Base-by-base conservation (phyloP, 176 grass and related monocot species). In the Phyllostachys edulis region DNA sequence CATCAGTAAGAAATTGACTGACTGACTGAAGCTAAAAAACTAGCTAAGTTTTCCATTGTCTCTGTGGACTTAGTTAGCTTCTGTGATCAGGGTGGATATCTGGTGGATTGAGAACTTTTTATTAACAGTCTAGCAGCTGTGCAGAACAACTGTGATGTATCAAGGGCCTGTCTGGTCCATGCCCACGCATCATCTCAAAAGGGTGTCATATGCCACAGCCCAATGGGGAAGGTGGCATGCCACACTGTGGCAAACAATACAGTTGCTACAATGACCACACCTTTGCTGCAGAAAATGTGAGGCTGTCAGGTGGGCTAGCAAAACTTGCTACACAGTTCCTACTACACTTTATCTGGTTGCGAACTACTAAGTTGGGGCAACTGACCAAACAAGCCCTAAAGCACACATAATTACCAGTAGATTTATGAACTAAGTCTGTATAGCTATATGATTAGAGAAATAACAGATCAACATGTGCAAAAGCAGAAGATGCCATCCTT, bases 401-500 rank as follows among this genome's bases (percentile, higher is more conserved):
- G 4, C 61, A 75, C 12, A 83, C 16, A 40, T 50, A 70, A 64
- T 74, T 44, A 55, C 64, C 13, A 50, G 51, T 12, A 75, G 27
- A 78, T 39, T 87, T 45, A 75, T 20, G 20, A 84, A 76, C 23
- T 23, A 75, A 56, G 77, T 24, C 32, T 41, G 39, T 54, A 86
- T 5, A 78, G 6, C 55, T 72, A 69, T 44, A 71, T 52, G 45
- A 82, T 70, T 10, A 29, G n/a, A 70, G n/a, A 55, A 69, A 50
- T 39, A 76, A 67, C 20, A 61, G 47, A 81, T 52, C 5, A 63
- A 56, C 29, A 59, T 57, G 72, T 5, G 11, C 9, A 79, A 79
- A 83, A 84, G 34, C 37, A 77, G 49, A 68, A 82, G n/a, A 71
- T 84, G 38, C 16, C 52, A 88, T 80, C 44, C 76, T 90, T 92